Evolutionary conservation across 2,329 filamentous ascomycete species (phyloP).

Genomic region (Mycosphaerelloides madeirae): DNA sequence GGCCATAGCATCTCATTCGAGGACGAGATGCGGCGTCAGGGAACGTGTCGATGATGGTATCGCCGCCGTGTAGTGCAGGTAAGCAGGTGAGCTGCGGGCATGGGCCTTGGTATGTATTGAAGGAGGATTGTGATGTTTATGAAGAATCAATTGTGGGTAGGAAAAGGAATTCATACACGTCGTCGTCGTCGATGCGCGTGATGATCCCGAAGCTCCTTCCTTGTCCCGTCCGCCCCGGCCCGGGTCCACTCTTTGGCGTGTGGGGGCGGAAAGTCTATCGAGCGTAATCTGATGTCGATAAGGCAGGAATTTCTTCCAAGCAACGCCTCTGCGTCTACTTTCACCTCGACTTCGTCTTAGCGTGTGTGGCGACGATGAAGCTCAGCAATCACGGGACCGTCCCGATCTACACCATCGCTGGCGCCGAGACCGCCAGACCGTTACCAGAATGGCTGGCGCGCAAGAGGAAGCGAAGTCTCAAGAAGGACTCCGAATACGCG

Average conservation of each 20-base stretch:
- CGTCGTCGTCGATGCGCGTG: too few relatives aligned
- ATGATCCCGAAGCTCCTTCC: too few relatives aligned
- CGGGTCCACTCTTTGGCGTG: too few relatives aligned
- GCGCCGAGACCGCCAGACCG: conserved; percentile 78
- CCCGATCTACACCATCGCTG: conserved; percentile 91
- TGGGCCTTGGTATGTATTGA: too few relatives aligned
- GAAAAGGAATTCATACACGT: too few relatives aligned
- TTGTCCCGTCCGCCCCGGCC: too few relatives aligned
- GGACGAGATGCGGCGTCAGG: conserved; percentile 9
- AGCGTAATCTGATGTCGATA: too few relatives aligned
- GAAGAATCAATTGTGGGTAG: too few relatives aligned
- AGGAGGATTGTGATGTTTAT: too few relatives aligned
- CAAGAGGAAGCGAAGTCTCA: conserved; percentile 82
- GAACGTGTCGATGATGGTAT: conserved; percentile 24
- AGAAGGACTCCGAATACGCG: conserved; percentile 87
- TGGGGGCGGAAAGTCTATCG: too few relatives aligned
- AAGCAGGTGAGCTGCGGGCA: too few relatives aligned
- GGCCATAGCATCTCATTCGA: conserved; percentile 4
- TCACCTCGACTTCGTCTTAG: background rate
- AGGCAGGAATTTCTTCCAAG: too few relatives aligned
- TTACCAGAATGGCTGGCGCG: conserved; percentile 94
- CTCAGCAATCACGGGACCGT: conserved; percentile 76
- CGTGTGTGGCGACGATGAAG: conserved; percentile 51
- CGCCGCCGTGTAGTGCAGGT: background rate
- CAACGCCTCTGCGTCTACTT: background rate